Evolutionary conservation across 768 basidiomycete species (phyloP).

Genomic region (Phallus indusiatus): DNA sequence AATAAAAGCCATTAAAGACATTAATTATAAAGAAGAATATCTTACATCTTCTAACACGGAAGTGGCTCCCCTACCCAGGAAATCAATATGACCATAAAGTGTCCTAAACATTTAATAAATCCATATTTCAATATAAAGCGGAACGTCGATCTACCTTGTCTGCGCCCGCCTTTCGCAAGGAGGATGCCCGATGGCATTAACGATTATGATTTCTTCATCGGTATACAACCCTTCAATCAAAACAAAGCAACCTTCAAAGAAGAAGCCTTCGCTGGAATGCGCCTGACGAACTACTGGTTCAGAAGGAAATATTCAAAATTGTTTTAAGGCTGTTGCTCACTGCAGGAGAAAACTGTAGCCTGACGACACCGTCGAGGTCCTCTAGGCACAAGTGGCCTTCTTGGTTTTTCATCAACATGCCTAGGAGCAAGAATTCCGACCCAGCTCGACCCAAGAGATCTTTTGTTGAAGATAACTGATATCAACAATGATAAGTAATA

Average conservation of each 20-base stretch:
- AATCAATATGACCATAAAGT: conserved; percentile 94
- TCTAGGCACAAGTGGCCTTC: conserved; percentile 88
- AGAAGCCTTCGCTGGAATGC: conserved; percentile 89
- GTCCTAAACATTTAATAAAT: conserved; percentile 42
- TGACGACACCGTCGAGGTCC: conserved; percentile 86
- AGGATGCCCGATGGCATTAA: conserved; percentile 94
- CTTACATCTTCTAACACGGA: conserved; percentile 85
- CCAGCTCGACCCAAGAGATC: conserved; percentile 88
- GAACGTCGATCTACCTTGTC: conserved; percentile 52
- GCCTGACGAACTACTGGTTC: conserved; percentile 31
- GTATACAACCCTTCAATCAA: conserved; percentile 96
- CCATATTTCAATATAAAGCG: conserved; percentile 6
- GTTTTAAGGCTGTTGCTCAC: conserved; percentile 33
- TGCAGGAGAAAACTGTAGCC: conserved; percentile 78
- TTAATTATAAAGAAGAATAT: conserved; percentile 3
- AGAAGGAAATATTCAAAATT: neutral
- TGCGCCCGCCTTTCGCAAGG: conserved; percentile 86
- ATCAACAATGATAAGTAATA: neutral
- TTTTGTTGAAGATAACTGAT: conserved; percentile 87
- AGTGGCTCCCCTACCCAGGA: conserved; percentile 89
- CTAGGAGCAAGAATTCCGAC: conserved; percentile 84
- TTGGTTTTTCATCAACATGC: conserved; percentile 84
- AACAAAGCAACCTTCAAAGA: conserved; percentile 93
- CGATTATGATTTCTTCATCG: conserved; percentile 77
- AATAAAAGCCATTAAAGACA: neutral